Base-by-base conservation (phyloP, 2,329 filamentous ascomycete species). In the Fusarium albidum region DNA sequence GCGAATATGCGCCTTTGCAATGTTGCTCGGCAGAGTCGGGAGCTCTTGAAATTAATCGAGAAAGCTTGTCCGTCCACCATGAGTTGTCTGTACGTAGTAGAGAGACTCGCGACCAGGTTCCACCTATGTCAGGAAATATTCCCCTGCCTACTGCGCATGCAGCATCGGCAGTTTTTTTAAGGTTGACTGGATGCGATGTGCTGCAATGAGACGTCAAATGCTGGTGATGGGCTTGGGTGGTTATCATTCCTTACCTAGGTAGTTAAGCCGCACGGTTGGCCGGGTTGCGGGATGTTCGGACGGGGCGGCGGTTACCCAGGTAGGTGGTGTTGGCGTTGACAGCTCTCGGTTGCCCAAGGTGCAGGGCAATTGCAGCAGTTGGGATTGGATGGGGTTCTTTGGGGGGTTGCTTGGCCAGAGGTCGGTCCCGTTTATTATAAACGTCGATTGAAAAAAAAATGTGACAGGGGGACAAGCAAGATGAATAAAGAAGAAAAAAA, bases 71-170 rank as follows among this genome's bases (percentile, higher is more conserved):
- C 50, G 59, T 54, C 45, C 50, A 59, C 35, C 44, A 37, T 38
- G 43, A 27, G 49, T 38, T 59, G 53, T 42, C 53, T 59, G 52
- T 52, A n/a, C n/a, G n/a, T n/a, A n/a, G n/a, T n/a, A n/a, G n/a
- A 55, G 59, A 57, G 54, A 52, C 18, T 52, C 49, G 54, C 52
- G 48, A 59, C 47, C 52, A 53, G 51, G 49, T 54, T 42, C 49
- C 52, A 48, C 49, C 44, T 50, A 49, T 52, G 39, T 49, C 26
- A 54, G 32, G 29, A 60, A 39, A 21, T 21, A 37, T 60, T 48
- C 57, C 61, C 54, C 49, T 52, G 61, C 65, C 59, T 56, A 53
- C 38, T 44, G 59, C 49, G 57, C 54, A 61, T 57, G 55, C 60
- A 65, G 63, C 54, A 65, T 64, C 57, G 60, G 55, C 53, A 54